Evolutionary conservation across 2,329 filamentous ascomycete species (phyloP).

Genomic region (Fusarium sp.): DNA sequence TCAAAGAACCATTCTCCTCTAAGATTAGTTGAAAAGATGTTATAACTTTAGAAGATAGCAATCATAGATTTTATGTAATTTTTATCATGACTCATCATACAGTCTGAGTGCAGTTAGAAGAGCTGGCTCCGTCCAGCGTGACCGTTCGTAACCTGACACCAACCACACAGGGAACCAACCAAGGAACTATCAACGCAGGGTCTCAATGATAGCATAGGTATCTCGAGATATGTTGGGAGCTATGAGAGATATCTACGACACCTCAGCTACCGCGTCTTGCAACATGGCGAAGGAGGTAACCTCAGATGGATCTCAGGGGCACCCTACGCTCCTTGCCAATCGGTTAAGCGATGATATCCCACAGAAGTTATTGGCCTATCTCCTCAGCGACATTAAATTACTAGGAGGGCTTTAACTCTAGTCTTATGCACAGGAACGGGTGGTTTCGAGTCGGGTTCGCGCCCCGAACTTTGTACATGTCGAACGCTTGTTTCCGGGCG

Average conservation of each 20-base stretch:
- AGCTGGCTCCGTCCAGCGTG: background rate
- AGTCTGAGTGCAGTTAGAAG: background rate
- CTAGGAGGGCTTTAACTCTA: background rate
- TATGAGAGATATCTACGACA: no score
- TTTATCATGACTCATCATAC: background rate
- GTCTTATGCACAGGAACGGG: background rate
- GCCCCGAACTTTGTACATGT: background rate
- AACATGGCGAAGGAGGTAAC: no score
- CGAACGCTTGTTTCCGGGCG: background rate
- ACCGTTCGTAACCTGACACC: background rate
- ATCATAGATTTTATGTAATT: background rate
- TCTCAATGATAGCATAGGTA: slow-evolving; percentile 18
- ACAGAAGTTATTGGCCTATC: background rate
- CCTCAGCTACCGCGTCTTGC: no score
- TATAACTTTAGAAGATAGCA: background rate
- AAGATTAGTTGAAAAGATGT: background rate
- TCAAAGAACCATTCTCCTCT: background rate
- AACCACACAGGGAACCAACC: background rate
- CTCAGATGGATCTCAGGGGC: background rate
- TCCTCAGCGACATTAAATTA: rapidly evolving
- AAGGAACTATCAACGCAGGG: slow-evolving; percentile 3
- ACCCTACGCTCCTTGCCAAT: background rate
- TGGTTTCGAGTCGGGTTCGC: background rate
- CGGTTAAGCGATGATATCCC: background rate
- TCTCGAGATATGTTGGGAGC: no score